These are phyloP conservation scores for Chlorella ohadii DNA, from an alignment of 139 green algal genomes.

Conservation along the genomic window DNA sequence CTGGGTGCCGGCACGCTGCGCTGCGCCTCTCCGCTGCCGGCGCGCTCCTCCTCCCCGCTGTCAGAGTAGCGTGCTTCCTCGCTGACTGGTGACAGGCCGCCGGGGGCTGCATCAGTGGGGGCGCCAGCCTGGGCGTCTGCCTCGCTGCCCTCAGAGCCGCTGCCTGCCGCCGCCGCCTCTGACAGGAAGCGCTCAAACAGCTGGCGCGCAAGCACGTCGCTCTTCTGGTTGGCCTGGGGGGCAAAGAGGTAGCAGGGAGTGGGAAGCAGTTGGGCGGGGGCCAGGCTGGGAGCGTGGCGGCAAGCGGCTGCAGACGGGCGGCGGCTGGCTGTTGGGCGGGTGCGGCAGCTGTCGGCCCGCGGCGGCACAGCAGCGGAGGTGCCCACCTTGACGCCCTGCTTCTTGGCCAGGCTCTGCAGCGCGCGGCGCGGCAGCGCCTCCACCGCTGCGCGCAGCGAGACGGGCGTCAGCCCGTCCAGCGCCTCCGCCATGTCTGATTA, in stretches of 20 bases:
- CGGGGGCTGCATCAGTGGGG: neutral
- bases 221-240: constrained; percentile 6
- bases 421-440: neutral
- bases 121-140: too few species aligned
- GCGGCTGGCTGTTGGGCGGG: neutral
- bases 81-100: neutral
- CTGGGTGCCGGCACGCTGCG: neutral
- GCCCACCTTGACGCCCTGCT: neutral
- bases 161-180: neutral
- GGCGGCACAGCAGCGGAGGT: too few species aligned
- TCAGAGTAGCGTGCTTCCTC: neutral
- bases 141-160: neutral
- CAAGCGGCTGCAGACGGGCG: too few species aligned
- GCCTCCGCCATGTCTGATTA: neutral
- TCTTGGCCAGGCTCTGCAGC: constrained; percentile 1
- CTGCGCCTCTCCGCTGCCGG: neutral
- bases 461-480: neutral
- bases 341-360: neutral
- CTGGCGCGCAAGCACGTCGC: neutral
- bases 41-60: neutral
- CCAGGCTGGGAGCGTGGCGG: too few species aligned
- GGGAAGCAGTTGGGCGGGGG: neutral
- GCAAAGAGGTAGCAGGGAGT: neutral
- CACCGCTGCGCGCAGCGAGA: neutral
- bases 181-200: constrained; percentile 1